These are phyloP conservation scores for Vachellia pachyceras DNA, from an alignment of 306 rosid species.

Conservation along the genomic window DNA sequence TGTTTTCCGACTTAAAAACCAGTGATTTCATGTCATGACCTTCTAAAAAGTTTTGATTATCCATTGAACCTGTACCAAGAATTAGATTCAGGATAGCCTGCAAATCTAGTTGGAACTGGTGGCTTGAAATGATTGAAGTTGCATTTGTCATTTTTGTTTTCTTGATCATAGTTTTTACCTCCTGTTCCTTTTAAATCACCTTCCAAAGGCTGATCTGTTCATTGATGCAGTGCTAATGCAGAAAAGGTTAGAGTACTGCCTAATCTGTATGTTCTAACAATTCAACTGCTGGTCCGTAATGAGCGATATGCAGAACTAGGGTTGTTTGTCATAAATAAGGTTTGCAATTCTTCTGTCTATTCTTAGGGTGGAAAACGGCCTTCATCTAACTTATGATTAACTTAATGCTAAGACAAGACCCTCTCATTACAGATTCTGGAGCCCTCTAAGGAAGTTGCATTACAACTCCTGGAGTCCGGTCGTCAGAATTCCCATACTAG, in stretches of 20 bases:
- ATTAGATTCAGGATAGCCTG: slow-evolving; percentile 29
- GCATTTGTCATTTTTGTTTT: slow-evolving; percentile 17
- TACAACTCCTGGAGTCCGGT: slow-evolving; percentile 92
- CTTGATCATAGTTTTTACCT: slow-evolving; percentile 17
- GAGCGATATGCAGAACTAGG: slow-evolving; percentile 90
- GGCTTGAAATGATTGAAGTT: slow-evolving; percentile 33
- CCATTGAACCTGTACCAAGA: slow-evolving; percentile 17
- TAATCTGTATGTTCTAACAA: slow-evolving; percentile 68
- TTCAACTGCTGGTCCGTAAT: slow-evolving; percentile 77
- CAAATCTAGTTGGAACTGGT: slow-evolving; percentile 12
- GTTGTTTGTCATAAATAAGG: slow-evolving; percentile 86
- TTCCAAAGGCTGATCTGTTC: slow-evolving; percentile 32
- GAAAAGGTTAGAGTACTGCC: slow-evolving; percentile 81
- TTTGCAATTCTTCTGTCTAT: slow-evolving; percentile 31
- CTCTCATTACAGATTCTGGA: slow-evolving; percentile 72
- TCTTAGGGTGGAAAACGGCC: slow-evolving; percentile 19
- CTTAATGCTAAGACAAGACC: slow-evolving; percentile 34
- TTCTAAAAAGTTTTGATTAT: slow-evolving; percentile 11
- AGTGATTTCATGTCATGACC: neutral
- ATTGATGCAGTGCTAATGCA: slow-evolving; percentile 66
- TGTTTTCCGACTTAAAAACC: slow-evolving; percentile 23
- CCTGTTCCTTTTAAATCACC: slow-evolving; percentile 11
- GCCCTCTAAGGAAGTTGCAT: slow-evolving; percentile 93
- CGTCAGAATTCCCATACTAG: slow-evolving; percentile 70
- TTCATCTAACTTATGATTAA: slow-evolving; percentile 34